Evolutionary conservation across 2,329 filamentous ascomycete genomes (phyloP).

Genomic region (Sclerotinia nivalis): DNA sequence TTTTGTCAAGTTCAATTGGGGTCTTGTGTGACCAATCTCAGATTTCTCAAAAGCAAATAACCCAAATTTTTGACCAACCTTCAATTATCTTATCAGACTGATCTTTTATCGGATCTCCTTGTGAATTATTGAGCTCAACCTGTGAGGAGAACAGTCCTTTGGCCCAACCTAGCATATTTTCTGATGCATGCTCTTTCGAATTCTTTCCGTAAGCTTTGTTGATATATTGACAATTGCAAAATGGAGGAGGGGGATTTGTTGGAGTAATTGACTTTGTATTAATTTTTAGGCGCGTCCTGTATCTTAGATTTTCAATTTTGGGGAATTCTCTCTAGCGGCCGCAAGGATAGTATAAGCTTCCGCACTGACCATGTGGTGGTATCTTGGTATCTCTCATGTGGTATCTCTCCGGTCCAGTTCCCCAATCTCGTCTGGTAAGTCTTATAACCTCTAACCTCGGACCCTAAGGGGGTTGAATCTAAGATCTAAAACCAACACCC

Average conservation of each 20-base stretch:
- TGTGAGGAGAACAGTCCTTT: slow-evolving; percentile 15
- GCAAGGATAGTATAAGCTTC: background rate
- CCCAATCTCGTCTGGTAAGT: too few species aligned
- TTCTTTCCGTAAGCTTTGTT: background rate
- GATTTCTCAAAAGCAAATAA: background rate
- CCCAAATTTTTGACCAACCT: slow-evolving; percentile 8
- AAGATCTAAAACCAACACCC: too few species aligned
- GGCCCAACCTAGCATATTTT: slow-evolving; percentile 5
- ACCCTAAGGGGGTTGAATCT: too few species aligned
- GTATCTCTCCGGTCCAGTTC: background rate
- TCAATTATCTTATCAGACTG: slow-evolving; percentile 17
- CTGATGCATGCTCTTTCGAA: slow-evolving; percentile 1
- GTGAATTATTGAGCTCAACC: background rate
- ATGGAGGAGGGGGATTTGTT: background rate
- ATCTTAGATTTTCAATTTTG: slow-evolving; percentile 11
- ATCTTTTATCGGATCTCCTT: background rate
- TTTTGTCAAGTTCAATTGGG: background rate
- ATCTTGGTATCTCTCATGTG: too few species aligned
- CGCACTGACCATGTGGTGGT: background rate
- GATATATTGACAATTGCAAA: background rate
- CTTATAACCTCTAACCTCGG: too few species aligned
- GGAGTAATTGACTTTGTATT: background rate
- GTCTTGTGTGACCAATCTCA: background rate
- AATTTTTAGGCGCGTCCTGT: background rate
- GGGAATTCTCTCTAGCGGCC: slow-evolving; percentile 16